Percentiles rank a stretch among this genome's conserved stretches.
These are phyloP conservation scores for Kuraishia piskuri DNA, from an alignment of 805 yeast genomes.

Conservation along the genomic window DNA sequence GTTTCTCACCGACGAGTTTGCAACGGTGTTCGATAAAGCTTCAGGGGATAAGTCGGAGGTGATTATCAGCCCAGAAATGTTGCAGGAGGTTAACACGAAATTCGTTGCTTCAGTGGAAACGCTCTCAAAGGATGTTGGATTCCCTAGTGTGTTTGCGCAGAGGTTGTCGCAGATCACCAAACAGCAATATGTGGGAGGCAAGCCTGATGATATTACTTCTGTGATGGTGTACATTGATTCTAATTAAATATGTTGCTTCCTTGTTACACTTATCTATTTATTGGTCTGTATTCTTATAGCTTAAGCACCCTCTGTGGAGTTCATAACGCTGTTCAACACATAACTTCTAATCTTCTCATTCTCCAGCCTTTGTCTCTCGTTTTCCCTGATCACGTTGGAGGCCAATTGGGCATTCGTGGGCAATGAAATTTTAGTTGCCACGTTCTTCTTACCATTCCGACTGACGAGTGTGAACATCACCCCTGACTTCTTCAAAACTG, in stretches of 20 bases:
- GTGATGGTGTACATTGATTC: constrained; percentile 57
- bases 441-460: constrained; percentile 39
- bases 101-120: constrained; percentile 62
- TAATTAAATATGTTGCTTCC: background rate
- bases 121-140: constrained; percentile 63
- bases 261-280: background rate
- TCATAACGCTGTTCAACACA: constrained; percentile 20
- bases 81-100: constrained; percentile 37
- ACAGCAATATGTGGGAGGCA: constrained; percentile 77
- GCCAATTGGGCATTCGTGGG: constrained; percentile 51
- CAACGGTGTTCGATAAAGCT: constrained; percentile 14
- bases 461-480: constrained; percentile 43
- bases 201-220: constrained; percentile 89
- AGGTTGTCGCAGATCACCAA: constrained; percentile 59
- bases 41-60: constrained; percentile 2
- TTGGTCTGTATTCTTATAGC: background rate
- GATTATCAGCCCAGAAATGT: constrained; percentile 15
- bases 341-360: constrained; percentile 48
- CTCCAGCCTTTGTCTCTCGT: constrained; percentile 40
- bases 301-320: background rate
- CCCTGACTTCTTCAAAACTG: background rate
- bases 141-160: constrained; percentile 82
- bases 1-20: constrained; percentile 50
- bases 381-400: constrained; percentile 40
- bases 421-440: constrained; percentile 34